Base-by-base conservation (phyloP, 1,284 basidiomycete species). In the Microbotryomycetes sp. region DNA sequence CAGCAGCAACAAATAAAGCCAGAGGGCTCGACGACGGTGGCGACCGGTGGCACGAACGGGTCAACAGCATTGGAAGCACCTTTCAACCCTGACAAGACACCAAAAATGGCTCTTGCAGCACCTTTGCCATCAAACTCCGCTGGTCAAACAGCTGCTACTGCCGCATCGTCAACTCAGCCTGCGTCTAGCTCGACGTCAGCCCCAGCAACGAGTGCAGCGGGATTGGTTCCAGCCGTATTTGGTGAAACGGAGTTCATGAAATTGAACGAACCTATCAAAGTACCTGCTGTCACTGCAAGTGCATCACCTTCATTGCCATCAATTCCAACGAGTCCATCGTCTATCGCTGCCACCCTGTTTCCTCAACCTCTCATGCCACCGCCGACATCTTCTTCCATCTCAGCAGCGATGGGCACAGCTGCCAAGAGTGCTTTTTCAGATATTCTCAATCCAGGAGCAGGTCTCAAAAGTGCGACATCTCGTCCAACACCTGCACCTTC, bases 211-310 rank as follows among this genome's bases (percentile, higher is more conserved):
- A 31, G 16, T 19, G 36, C 36, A 19, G 19, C 36, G 9, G 36
- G 36, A 9, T 19, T 42, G 12, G 36, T 42, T 42, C 19, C 36
- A 19, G 36, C 56, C 2, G 19, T 48, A 14, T 25, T 32, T 19
- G 55, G 30, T 49, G n/a, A 49, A 14, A 25, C 55, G 6, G 15
- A 31, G 6, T 59, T 59, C 51, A 59, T 59, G 58, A 49, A 45
- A 4, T 46, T 59, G n/a, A 59, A 59, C 45, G 58, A 59, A 32
- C 58, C 58, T 19, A 23, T 49, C 12, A 16, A 45, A 22, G 22
- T 22, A 26, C 6, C 46, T 15, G 15, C 50, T 16, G 32, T 32
- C 2, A 59, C 58, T 9, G 25, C 49, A 12, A 28, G 9, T 23
- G n/a, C 50, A 9, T 52, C 15, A 7, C 9, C 9, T 26, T 26